phyloP scores from a whole-genome alignment of 2,329 filamentous ascomycete species.

The Setomelanomma holmii region DNA sequence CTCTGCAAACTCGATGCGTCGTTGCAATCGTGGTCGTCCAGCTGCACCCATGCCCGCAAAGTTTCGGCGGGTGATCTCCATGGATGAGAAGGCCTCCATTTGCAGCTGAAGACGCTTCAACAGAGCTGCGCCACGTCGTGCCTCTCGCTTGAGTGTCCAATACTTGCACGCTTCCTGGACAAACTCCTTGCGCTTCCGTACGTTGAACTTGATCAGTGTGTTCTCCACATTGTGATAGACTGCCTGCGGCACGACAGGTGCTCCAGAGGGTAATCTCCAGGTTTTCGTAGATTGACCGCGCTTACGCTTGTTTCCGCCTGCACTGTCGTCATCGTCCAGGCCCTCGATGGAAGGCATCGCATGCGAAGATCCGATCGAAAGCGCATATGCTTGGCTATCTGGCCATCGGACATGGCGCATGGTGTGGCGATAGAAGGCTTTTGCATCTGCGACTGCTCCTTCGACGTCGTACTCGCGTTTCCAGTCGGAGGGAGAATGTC shows the following conservation, averaged over 20 bases:
- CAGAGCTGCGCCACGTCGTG: constrained; percentile 86
- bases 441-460: constrained; percentile 79
- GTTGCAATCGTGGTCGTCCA: constrained; percentile 76
- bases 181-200: constrained; percentile 88
- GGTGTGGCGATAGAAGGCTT: constrained; percentile 85
- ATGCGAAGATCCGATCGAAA: constrained; percentile 78
- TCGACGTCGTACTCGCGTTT: constrained; percentile 84
- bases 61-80: constrained; percentile 94
- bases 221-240: constrained; percentile 87
- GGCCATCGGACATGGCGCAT: constrained; percentile 94
- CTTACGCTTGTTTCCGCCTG: constrained; percentile 66
- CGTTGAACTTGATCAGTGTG: constrained; percentile 81
- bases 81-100: constrained; percentile 94
- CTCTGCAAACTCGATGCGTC: constrained; percentile 88
- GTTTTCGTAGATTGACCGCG: constrained; percentile 65
- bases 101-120: constrained; percentile 93
- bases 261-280: constrained; percentile 94
- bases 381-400: constrained; percentile 83
- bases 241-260: constrained; percentile 88
- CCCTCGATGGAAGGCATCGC: constrained; percentile 59
- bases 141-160: constrained; percentile 96
- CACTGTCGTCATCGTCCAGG: constrained; percentile 57
- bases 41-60: constrained; percentile 93
- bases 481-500: constrained; percentile 90
- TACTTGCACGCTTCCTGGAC: constrained; percentile 93